Evolutionary conservation across 2,329 filamentous ascomycete genomes (phyloP).

Genomic region (Trichophyton schoenleinii): DNA sequence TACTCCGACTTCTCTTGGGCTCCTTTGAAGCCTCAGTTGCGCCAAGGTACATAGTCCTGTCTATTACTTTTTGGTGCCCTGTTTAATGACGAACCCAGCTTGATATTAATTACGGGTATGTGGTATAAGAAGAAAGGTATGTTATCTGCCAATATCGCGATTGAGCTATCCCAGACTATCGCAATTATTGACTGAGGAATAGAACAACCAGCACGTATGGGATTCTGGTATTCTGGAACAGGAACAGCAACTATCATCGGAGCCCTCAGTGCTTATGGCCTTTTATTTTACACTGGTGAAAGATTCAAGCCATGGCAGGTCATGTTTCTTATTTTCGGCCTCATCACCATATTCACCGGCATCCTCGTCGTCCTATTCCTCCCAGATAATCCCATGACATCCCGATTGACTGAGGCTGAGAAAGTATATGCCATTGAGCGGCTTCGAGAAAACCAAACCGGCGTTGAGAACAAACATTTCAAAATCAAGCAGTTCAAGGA

Average conservation of each 20-base stretch:
- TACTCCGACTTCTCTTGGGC: slow-evolving; percentile 53
- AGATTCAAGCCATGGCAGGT: slow-evolving; percentile 54
- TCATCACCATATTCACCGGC: slow-evolving; percentile 51
- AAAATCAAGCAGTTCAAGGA: slow-evolving; percentile 43
- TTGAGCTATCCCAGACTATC: background rate
- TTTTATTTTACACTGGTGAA: background rate
- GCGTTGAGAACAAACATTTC: slow-evolving; percentile 47
- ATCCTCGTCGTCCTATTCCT: slow-evolving; percentile 52
- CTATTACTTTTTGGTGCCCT: background rate
- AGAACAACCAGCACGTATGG: slow-evolving; percentile 4
- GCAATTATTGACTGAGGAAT: background rate
- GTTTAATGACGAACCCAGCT: background rate
- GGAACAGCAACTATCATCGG: slow-evolving; percentile 60
- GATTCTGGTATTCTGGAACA: slow-evolving; percentile 58
- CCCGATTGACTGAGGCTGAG: slow-evolving; percentile 53
- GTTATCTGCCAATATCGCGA: background rate
- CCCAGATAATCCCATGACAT: slow-evolving; percentile 59
- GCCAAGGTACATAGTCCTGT: background rate
- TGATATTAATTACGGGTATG: slow-evolving; percentile 1
- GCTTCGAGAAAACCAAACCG: slow-evolving; percentile 49
- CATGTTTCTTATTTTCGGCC: slow-evolving; percentile 55
- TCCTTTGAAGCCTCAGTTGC: slow-evolving; percentile 50
- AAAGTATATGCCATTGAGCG: slow-evolving; percentile 53
- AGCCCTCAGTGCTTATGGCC: slow-evolving; percentile 50
- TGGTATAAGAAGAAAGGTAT: slow-evolving; percentile 5